Conservation (phyloP, 306 rosid genomes). For the Fagus crenata region DNA sequence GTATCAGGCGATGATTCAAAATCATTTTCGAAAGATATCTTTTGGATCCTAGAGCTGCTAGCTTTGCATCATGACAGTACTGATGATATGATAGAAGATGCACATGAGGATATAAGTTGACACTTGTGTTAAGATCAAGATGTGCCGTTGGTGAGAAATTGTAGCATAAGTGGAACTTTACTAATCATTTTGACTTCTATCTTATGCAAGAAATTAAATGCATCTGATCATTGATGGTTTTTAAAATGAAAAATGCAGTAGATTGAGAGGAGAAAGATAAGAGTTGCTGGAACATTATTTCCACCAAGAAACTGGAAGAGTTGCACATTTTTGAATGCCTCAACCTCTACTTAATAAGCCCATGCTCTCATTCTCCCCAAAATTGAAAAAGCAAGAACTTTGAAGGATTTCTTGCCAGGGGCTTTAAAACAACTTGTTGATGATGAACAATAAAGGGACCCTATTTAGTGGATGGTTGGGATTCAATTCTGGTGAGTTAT, state of each 20-base stretch:
- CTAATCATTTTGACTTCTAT: not conserved
- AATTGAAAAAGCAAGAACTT: not conserved
- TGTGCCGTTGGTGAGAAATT: not conserved
- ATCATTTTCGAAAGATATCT: constrained; percentile 54
- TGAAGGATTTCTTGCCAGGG: not conserved
- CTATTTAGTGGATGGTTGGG: not conserved
- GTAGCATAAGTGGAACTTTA: not conserved
- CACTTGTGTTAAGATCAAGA: not conserved
- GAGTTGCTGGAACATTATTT: not conserved
- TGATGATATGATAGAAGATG: constrained; percentile 29
- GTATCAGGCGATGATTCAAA: constrained; percentile 57
- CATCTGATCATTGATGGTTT: not conserved
- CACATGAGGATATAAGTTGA: constrained; percentile 14
- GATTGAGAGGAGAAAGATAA: not conserved
- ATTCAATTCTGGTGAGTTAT: not conserved
- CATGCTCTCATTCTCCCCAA: not conserved
- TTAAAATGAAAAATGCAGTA: not conserved
- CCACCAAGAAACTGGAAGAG: not conserved
- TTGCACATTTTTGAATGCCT: not conserved
- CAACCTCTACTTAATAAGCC: not conserved
- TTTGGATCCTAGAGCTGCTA: constrained; percentile 47
- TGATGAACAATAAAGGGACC: not conserved
- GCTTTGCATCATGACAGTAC: constrained; percentile 33
- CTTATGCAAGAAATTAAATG: not conserved
- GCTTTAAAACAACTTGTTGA: not conserved